Conservation (phyloP, 169 alveolate genomes). For the Eimeria necatrix region DNA sequence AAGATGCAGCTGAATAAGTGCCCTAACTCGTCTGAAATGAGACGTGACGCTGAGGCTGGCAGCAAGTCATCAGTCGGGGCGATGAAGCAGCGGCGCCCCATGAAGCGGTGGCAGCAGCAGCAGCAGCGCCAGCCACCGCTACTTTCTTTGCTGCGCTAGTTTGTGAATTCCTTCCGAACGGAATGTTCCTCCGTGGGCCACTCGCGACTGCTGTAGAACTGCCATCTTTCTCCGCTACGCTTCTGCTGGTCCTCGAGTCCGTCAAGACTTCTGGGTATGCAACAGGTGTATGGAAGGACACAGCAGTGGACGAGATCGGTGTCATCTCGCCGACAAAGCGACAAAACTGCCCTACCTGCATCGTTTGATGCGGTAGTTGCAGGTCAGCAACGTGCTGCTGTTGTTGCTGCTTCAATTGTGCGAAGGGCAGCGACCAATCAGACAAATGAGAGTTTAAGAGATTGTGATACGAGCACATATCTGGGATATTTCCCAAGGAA, state of each 20-base stretch:
- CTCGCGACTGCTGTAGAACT: background rate
- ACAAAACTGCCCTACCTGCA: background rate
- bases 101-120: slow-evolving; percentile 74
- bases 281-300: background rate
- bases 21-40: background rate
- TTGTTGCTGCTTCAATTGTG: background rate
- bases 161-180: background rate
- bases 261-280: background rate
- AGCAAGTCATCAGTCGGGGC: background rate
- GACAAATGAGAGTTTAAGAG: background rate
- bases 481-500: background rate
- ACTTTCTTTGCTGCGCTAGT: slow-evolving; percentile 37
- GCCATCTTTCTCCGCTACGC: background rate
- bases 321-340: background rate
- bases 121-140: slow-evolving; percentile 69
- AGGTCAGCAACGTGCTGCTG: slow-evolving; percentile 17
- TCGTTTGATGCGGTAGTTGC: slow-evolving; percentile 12
- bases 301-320: background rate
- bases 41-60: background rate
- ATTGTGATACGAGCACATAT: background rate
- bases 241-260: background rate
- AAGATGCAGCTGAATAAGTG: too few relatives aligned
- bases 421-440: slow-evolving; percentile 4
- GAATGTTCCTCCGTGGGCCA: background rate
- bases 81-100: slow-evolving; percentile 51